Evolutionary conservation across 352 stramenopile genomes (phyloP).

Genomic region (Globisporangium nagaii): DNA sequence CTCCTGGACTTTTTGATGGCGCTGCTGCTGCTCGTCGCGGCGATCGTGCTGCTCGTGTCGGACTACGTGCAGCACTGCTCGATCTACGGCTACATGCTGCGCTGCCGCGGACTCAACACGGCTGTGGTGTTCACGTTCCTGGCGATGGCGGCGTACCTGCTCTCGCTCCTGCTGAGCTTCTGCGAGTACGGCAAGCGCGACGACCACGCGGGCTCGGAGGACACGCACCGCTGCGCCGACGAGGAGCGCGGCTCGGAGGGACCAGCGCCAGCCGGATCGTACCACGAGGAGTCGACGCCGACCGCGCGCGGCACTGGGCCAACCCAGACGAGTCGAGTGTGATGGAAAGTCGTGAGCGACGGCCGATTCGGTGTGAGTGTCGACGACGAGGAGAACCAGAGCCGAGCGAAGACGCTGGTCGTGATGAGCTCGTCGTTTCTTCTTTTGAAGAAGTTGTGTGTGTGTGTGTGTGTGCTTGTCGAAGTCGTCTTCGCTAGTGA

Average conservation of each 20-base stretch:
- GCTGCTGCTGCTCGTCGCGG: conserved; percentile 52
- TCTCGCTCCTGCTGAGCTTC: conserved; percentile 44
- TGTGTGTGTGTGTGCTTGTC: not conserved
- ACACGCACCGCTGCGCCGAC: conserved; percentile 13
- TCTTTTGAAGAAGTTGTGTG: not conserved
- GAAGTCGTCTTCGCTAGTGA: too few species aligned
- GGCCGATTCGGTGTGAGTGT: not conserved
- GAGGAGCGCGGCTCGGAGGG: conserved; percentile 3
- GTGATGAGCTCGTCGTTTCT: not conserved
- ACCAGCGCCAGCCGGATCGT: conserved; percentile 1
- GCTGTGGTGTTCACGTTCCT: conserved; percentile 67
- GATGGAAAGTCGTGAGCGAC: not conserved
- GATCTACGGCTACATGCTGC: conserved; percentile 67
- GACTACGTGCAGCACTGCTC: conserved; percentile 63
- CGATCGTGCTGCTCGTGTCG: conserved; percentile 59
- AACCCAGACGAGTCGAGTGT: not conserved
- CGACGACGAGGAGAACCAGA: not conserved
- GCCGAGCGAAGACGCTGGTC: not conserved
- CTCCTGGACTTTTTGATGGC: conserved; percentile 47
- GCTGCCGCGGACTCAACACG: conserved; percentile 41
- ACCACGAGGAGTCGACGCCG: conserved; percentile 8
- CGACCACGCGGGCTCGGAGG: conserved; percentile 8
- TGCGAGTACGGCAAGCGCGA: conserved; percentile 24
- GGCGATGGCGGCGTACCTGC: conserved; percentile 41
- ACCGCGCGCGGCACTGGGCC: not conserved